These are phyloP conservation scores for Aureobasidium leucospermi DNA, from an alignment of 2,329 filamentous ascomycete genomes.

Conservation along the genomic window DNA sequence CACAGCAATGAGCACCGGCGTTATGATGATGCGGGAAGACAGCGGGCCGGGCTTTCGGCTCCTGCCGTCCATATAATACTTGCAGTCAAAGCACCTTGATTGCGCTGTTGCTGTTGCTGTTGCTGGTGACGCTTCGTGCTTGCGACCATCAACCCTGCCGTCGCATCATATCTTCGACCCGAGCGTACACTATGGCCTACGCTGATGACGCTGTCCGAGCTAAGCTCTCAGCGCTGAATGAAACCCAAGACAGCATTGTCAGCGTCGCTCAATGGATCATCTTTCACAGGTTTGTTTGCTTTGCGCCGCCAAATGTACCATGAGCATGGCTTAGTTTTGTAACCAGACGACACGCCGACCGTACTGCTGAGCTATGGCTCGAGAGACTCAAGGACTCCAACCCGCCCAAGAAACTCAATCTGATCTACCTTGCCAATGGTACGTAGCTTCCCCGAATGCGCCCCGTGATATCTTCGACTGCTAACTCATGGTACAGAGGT, in stretches of 20 bases:
- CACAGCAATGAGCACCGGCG: neutral
- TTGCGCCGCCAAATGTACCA: neutral
- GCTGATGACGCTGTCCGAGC: constrained; percentile 91
- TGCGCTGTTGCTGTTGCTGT: neutral
- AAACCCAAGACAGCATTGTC: constrained; percentile 95
- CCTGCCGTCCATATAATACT: neutral
- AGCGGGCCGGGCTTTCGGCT: neutral
- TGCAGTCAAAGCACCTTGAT: constrained; percentile 1
- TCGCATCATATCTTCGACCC: neutral
- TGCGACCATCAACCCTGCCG: neutral
- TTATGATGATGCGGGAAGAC: constrained; percentile 1
- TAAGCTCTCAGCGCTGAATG: constrained; percentile 90
- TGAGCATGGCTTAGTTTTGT: neutral
- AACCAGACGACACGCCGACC: constrained; percentile 79
- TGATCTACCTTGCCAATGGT: constrained; percentile 96
- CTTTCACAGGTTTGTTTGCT: constrained; percentile 71
- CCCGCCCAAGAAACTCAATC: constrained; percentile 77
- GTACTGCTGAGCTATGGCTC: constrained; percentile 86
- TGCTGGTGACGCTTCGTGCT: neutral
- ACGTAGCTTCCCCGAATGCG: constrained; percentile 18
- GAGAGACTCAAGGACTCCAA: constrained; percentile 82
- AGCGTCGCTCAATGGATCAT: constrained; percentile 98
- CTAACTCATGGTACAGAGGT: constrained; percentile 57
- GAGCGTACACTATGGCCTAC: constrained; percentile 63
- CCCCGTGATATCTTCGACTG: neutral